These are phyloP conservation scores for Metschnikowia lochheadii DNA, from an alignment of 805 yeast species.

Conservation along the genomic window DNA sequence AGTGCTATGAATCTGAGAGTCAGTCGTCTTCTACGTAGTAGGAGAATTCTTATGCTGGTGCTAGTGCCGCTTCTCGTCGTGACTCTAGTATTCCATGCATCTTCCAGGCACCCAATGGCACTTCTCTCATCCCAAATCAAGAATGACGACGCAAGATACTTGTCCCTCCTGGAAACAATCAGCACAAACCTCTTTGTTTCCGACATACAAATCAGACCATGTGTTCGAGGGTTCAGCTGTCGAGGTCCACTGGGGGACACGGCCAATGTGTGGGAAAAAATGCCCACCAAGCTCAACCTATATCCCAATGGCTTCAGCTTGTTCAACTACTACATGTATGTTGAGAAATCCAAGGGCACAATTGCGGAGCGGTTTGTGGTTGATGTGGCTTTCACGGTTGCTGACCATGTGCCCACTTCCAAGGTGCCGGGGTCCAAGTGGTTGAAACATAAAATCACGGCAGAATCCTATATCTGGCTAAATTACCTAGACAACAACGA, in stretches of 20 bases:
- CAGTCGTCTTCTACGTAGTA: slow-evolving; percentile 9
- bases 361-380: slow-evolving; percentile 10
- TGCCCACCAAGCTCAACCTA: slow-evolving; percentile 14
- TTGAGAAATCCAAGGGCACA: slow-evolving; percentile 8
- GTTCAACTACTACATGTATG: slow-evolving; percentile 17
- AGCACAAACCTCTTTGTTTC: slow-evolving; percentile 9
- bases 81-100: slow-evolving; percentile 7
- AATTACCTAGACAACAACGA: slow-evolving; percentile 11
- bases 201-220: slow-evolving; percentile 12
- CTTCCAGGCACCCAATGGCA: background rate
- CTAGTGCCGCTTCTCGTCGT: slow-evolving; percentile 8
- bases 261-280: slow-evolving; percentile 9
- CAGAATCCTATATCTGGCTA: slow-evolving; percentile 13
- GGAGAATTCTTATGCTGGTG: slow-evolving; percentile 11
- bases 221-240: slow-evolving; percentile 17
- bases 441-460: slow-evolving; percentile 5
- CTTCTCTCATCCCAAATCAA: slow-evolving; percentile 2
- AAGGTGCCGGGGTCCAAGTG: slow-evolving; percentile 7
- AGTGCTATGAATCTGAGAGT: slow-evolving; percentile 1
- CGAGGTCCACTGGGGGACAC: slow-evolving; percentile 1
- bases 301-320: slow-evolving; percentile 8
- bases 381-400: slow-evolving; percentile 10
- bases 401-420: slow-evolving; percentile 6
- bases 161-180: slow-evolving; percentile 13
- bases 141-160: background rate